Percentiles rank a stretch among this genome's conserved stretches.
Evolutionary conservation across 495 filamentous ascomycete genomes (phyloP).

Genomic region (Diplogelasinospora grovesii): DNA sequence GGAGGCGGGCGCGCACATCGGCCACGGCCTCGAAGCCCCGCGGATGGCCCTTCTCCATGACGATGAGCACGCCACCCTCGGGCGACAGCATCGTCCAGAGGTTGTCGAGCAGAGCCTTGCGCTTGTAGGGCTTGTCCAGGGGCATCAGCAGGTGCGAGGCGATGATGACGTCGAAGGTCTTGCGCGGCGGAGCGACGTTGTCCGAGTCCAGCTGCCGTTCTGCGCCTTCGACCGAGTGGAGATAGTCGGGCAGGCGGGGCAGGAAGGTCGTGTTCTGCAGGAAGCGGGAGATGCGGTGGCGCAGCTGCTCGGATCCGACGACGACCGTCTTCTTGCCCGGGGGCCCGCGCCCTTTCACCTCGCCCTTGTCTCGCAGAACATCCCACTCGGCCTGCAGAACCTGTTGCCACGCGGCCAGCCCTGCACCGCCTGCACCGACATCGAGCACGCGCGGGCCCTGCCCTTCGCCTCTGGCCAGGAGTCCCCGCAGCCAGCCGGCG

Average conservation of each 20-base stretch:
- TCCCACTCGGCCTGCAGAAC: constrained; percentile 75
- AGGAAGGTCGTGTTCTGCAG: constrained; percentile 88
- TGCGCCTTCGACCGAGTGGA: constrained; percentile 48
- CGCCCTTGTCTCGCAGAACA: constrained; percentile 47
- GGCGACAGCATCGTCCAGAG: constrained; percentile 82
- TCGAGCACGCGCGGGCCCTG: constrained; percentile 70
- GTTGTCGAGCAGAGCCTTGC: constrained; percentile 72
- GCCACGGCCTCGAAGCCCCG: constrained; percentile 90
- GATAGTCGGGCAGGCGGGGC: constrained; percentile 83
- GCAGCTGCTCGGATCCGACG: constrained; percentile 47
- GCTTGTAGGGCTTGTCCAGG: constrained; percentile 61
- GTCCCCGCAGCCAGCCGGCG: constrained; percentile 62
- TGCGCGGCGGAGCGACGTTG: constrained; percentile 47
- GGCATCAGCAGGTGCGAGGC: constrained; percentile 76
- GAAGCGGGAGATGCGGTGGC: constrained; percentile 67
- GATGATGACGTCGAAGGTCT: constrained; percentile 84
- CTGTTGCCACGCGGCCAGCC: constrained; percentile 77
- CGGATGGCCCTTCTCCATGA: constrained; percentile 87
- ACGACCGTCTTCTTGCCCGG: constrained; percentile 46
- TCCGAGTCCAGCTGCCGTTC: constrained; percentile 36
- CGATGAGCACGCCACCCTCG: constrained; percentile 76
- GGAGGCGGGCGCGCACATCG: constrained; percentile 67
- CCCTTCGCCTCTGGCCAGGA: constrained; percentile 61
- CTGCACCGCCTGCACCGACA: constrained; percentile 78
- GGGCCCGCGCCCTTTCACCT: constrained; percentile 26